These are phyloP conservation scores for Coniosporium apollinis DNA, from an alignment of 495 filamentous ascomycete species.

Conservation along the genomic window DNA sequence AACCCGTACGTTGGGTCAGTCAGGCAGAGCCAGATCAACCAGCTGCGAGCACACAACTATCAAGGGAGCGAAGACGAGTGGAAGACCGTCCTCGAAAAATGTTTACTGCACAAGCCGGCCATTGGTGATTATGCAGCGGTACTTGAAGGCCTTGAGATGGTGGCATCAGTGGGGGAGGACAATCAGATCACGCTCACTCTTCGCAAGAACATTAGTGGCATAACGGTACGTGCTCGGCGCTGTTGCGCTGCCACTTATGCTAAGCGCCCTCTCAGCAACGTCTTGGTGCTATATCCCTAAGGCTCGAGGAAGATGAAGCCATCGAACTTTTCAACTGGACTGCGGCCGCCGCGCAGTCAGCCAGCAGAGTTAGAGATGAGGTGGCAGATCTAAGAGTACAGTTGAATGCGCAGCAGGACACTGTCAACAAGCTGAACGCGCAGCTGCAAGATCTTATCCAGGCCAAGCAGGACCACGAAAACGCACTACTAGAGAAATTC, in stretches of 20 bases:
- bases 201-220: conserved; percentile 38
- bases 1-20: conserved; percentile 30
- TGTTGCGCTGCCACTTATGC: too few species aligned
- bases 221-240: conserved; percentile 33
- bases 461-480: conserved; percentile 41
- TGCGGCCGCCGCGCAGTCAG: conserved; percentile 30
- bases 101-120: conserved; percentile 19
- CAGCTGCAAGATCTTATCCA: conserved; percentile 24
- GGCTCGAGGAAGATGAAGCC: conserved; percentile 42
- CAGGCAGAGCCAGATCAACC: conserved; percentile 1
- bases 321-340: conserved; percentile 64
- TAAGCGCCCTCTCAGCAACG: conserved; percentile 36
- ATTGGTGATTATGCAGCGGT: conserved; percentile 3
- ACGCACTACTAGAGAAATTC: conserved; percentile 54
- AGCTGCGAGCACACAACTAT: conserved; percentile 35
- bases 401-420: conserved; percentile 27
- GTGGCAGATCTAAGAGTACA: conserved; percentile 31
- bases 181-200: conserved; percentile 33
- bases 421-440: conserved; percentile 17
- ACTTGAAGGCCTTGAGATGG: conserved; percentile 20
- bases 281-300: conserved; percentile 47
- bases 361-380: conserved; percentile 27
- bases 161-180: conserved; percentile 16
- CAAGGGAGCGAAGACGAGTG: conserved; percentile 39
- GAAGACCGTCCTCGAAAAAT: conserved; percentile 29